A percentile compares a stretch with the other conserved stretches of the same genome.
Evolutionary conservation across 139 green algal genomes (phyloP).

Genomic region (Micractinium conductrix): DNA sequence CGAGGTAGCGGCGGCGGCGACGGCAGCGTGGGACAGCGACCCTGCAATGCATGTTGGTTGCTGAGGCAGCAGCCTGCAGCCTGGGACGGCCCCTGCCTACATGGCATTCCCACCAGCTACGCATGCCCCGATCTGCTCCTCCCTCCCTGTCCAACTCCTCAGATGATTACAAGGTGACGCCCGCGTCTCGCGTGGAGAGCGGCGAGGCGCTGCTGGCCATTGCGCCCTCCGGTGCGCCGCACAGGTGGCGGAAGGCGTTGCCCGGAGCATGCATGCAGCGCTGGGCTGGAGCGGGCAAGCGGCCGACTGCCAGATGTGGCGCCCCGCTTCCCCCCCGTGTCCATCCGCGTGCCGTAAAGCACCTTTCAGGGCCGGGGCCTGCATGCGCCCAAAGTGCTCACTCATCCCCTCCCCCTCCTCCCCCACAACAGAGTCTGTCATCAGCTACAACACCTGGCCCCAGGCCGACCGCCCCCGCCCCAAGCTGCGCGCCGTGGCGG

Average conservation of each 20-base stretch:
- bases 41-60: no score
- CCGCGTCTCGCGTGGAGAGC: conserved; percentile 21
- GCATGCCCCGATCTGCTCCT: not conserved
- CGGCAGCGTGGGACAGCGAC: no score
- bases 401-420: not conserved
- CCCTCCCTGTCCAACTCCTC: not conserved
- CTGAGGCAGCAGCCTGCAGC: not conserved
- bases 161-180: conserved; percentile 20
- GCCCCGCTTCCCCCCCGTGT: no score
- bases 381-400: not conserved
- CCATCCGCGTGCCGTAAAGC: no score
- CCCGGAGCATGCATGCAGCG: not conserved
- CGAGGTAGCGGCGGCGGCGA: not conserved
- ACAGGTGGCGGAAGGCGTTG: no score
- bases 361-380: not conserved
- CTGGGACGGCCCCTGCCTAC: not conserved
- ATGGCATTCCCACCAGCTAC: not conserved
- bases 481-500: conserved; percentile 57
- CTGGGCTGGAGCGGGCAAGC: no score
- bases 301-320: no score
- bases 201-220: conserved; percentile 32
- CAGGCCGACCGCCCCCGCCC: conserved; percentile 7
- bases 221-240: conserved; percentile 4
- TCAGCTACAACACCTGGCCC: conserved; percentile 34
- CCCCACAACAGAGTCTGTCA: conserved; percentile 15